phyloP scores from a whole-genome alignment of 2,329 filamentous ascomycete genomes.

The Cercospora canescens region DNA sequence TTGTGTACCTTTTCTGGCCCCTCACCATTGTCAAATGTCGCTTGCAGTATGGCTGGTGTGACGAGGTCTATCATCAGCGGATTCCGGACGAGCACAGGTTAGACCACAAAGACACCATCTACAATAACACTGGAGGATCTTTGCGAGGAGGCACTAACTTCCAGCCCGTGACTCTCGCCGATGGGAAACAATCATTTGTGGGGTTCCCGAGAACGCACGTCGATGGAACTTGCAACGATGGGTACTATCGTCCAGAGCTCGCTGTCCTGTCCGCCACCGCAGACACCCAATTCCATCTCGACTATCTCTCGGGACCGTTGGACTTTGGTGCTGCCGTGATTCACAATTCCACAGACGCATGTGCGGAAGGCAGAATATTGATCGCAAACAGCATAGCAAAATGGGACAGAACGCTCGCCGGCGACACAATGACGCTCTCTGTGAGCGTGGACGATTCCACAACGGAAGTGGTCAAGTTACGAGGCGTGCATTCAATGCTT shows the following conservation, averaged over 20 bases:
- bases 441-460: neutral
- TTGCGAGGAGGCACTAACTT: neutral
- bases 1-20: neutral
- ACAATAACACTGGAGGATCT: neutral
- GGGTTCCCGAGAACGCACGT: neutral
- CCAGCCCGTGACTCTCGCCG: neutral
- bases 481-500: neutral
- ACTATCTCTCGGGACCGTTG: neutral
- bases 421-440: neutral
- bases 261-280: neutral
- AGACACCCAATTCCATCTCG: neutral
- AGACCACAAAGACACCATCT: neutral
- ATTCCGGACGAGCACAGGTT: neutral
- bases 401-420: neutral
- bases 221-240: neutral
- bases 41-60: neutral
- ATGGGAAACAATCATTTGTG: neutral
- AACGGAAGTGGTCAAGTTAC: neutral
- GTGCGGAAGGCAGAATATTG: neutral
- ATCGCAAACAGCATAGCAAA: neutral
- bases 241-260: neutral
- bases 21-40: neutral
- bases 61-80: neutral
- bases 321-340: neutral
- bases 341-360: neutral